These are phyloP conservation scores for Spathaspora sp. DNA, from an alignment of 805 yeast species.

Conservation along the genomic window DNA sequence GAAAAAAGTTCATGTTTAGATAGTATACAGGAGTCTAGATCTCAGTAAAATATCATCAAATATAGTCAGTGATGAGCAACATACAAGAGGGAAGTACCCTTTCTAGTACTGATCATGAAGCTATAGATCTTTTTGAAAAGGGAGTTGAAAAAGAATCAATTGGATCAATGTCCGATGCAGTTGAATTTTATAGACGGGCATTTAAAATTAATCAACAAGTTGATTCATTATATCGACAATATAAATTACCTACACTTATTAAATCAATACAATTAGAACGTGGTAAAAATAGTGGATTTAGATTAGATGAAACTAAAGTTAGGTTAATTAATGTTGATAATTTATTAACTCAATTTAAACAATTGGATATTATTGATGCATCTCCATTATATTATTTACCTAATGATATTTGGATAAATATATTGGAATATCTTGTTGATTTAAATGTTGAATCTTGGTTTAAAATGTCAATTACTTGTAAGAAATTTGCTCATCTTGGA, in stretches of 20 bases:
- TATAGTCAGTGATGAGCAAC: no score
- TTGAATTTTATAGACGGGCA: slow-evolving; percentile 68
- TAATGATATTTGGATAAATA: slow-evolving; percentile 52
- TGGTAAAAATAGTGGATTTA: slow-evolving; percentile 25
- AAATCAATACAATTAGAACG: slow-evolving; percentile 19
- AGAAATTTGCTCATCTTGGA: slow-evolving; percentile 53
- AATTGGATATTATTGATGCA: slow-evolving; percentile 25
- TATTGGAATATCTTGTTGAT: slow-evolving; percentile 46
- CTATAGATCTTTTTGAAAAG: slow-evolving; percentile 61
- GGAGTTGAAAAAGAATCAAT: slow-evolving; percentile 69
- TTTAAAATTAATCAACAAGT: slow-evolving; percentile 56
- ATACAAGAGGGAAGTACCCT: neutral
- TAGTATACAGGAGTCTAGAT: neutral
- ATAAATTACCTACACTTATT: slow-evolving; percentile 42
- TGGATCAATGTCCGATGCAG: slow-evolving; percentile 83
- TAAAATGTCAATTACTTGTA: slow-evolving; percentile 55
- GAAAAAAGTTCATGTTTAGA: neutral
- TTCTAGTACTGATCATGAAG: slow-evolving; percentile 28
- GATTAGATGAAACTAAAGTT: slow-evolving; percentile 34
- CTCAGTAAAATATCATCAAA: no score
- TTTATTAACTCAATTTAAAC: slow-evolving; percentile 34
- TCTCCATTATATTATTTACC: slow-evolving; percentile 40
- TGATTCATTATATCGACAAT: slow-evolving; percentile 63
- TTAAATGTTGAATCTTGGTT: slow-evolving; percentile 64
- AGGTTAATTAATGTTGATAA: slow-evolving; percentile 39